Evolutionary conservation across 768 basidiomycete species (phyloP).

Genomic region (Amanita thiersii): DNA sequence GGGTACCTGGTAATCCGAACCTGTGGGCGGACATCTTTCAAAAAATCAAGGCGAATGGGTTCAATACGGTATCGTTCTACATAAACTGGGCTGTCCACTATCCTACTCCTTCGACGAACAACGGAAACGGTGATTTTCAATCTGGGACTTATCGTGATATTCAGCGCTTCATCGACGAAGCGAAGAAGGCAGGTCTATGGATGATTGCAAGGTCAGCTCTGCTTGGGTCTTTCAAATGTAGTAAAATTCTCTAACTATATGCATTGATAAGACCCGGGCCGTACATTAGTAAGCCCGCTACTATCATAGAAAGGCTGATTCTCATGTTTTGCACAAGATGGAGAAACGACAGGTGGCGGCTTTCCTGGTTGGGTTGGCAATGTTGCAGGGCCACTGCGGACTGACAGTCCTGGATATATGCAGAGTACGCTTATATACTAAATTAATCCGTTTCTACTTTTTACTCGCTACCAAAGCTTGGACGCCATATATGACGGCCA

Average conservation of each 20-base stretch:
- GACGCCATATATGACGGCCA: slow-evolving; percentile 44
- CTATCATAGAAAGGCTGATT: background rate
- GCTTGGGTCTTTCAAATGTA: too few species aligned
- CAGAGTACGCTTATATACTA: slow-evolving; percentile 20
- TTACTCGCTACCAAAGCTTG: slow-evolving; percentile 33
- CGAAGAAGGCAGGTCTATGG: slow-evolving; percentile 44
- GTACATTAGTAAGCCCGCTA: slow-evolving; percentile 34
- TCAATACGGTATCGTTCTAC: slow-evolving; percentile 55
- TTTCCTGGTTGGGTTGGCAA: slow-evolving; percentile 56
- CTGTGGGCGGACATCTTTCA: slow-evolving; percentile 55
- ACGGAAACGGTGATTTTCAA: slow-evolving; percentile 39
- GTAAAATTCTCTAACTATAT: too few species aligned
- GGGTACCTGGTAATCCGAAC: slow-evolving; percentile 40
- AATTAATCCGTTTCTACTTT: background rate
- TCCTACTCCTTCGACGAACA: slow-evolving; percentile 36
- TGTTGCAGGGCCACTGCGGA: slow-evolving; percentile 39
- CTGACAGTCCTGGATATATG: slow-evolving; percentile 40
- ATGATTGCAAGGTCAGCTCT: slow-evolving; percentile 38
- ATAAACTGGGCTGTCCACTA: slow-evolving; percentile 52
- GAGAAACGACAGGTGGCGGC: slow-evolving; percentile 45
- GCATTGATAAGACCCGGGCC: slow-evolving; percentile 31
- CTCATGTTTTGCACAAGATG: slow-evolving; percentile 21
- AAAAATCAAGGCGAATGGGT: slow-evolving; percentile 54
- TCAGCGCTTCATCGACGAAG: slow-evolving; percentile 44
- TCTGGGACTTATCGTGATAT: slow-evolving; percentile 41